A percentile compares a stretch with the other conserved stretches of the same genome.
Evolutionary conservation across 805 yeast species (phyloP).

Genomic region (Candida wancherniae): DNA sequence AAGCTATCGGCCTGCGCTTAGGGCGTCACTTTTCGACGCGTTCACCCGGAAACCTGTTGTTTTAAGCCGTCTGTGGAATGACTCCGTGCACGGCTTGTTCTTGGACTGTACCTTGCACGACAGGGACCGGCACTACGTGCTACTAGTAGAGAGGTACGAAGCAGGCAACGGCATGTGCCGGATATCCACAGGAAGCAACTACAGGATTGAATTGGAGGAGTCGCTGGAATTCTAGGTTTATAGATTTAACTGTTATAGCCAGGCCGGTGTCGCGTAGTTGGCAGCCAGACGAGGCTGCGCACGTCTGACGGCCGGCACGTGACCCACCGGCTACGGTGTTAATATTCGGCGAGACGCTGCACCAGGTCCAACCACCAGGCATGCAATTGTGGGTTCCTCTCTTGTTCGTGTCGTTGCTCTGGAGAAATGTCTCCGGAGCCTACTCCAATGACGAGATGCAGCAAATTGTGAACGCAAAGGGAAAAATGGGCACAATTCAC

Average conservation of each 20-base stretch:
- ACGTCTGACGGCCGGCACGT: too few relatives aligned
- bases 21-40: slow-evolving; percentile 41
- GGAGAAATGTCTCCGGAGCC: slow-evolving; percentile 13
- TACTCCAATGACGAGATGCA: slow-evolving; percentile 14
- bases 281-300: too few relatives aligned
- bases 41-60: slow-evolving; percentile 25
- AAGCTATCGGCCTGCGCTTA: slow-evolving; percentile 40
- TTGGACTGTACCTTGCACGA: slow-evolving; percentile 24
- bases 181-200: slow-evolving; percentile 35
- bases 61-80: slow-evolving; percentile 37
- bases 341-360: too few relatives aligned
- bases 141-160: slow-evolving; percentile 48
- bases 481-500: slow-evolving; percentile 8
- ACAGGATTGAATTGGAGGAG: slow-evolving; percentile 3
- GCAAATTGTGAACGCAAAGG: slow-evolving; percentile 10
- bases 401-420: slow-evolving; percentile 10
- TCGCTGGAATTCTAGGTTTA: too few relatives aligned
- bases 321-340: too few relatives aligned
- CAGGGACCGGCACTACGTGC: slow-evolving; percentile 28
- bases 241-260: too few relatives aligned
- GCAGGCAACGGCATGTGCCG: slow-evolving; percentile 37
- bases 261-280: too few relatives aligned
- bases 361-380: too few relatives aligned
- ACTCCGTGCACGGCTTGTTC: slow-evolving; percentile 42
- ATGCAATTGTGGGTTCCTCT: slow-evolving; percentile 13